Base-by-base conservation (phyloP, 192 early-diverging fungal genomes). In the Linnemannia hyalina region DNA sequence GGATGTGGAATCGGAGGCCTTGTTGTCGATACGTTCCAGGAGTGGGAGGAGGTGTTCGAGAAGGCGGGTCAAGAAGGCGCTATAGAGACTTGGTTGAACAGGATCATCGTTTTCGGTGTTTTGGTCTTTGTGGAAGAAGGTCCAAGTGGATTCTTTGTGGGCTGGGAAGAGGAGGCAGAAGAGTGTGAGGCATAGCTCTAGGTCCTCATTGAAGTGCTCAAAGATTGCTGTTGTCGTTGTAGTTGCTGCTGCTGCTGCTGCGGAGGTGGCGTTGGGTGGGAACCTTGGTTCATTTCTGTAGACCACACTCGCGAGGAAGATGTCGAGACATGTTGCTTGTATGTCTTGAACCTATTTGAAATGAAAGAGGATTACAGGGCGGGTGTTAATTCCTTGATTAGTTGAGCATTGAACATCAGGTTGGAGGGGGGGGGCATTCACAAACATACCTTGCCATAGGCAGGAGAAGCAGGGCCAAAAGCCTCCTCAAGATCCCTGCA, bases 131-230 rank as follows among this genome's bases (percentile, higher is more conserved):
- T 38, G 46, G 47, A 22, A 8, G 60, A 22, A 23, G 60, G 49
- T 55, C 84, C 79, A 74, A 8, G 79, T 80, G 0, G 49, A 52
- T 40, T 44, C 6, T 2, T 81, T 54, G 13, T 74, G 54, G 20
- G 65, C 75, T 23, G 79, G 75, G 47, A 81, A 70, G 38, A 80
- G 76, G 35, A 75, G 35, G 36, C 41, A 29, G 52, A 78, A 83
- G 8, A 78, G 22, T 3, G 40, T 54, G 15, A 78, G 47, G 32
- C 57, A 22, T 10, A 9, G 32, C 20, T 20, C 46, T 41, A 60
- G 40, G 23, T 81, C 80, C 2, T 41, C 68, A 16, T 57, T 70
- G 26, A 68, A 29, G 46, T n/a, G 1, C 9, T 32, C 29, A 26
- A 18, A 15, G n/a, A n/a, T 35, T 38, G 32, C 3, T 55, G 29